These are phyloP conservation scores for Stygiomarasmius scandens DNA, from an alignment of 1,284 basidiomycete genomes.

Conservation along the genomic window DNA sequence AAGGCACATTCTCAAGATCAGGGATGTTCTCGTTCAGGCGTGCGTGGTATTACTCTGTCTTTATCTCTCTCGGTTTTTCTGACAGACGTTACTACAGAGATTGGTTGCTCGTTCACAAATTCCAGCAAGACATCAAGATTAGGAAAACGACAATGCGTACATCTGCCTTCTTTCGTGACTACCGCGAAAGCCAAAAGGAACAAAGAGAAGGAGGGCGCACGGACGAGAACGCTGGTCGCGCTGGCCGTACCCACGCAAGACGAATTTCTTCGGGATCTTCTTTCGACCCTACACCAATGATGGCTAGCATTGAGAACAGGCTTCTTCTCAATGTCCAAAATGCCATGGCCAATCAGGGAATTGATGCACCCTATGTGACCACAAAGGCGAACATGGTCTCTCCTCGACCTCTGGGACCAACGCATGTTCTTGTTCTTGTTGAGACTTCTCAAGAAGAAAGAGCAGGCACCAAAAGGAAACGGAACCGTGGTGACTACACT, in stretches of 20 bases:
- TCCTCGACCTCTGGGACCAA: constrained; percentile 38
- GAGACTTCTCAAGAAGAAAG: constrained; percentile 16
- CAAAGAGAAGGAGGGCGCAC: background rate
- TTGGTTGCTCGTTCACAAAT: constrained; percentile 1
- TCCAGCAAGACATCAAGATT: constrained; percentile 21
- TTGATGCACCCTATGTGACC: constrained; percentile 23
- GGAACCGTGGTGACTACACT: background rate
- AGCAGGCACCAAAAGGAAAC: background rate
- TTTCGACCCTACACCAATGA: constrained; percentile 10
- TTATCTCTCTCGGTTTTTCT: no score
- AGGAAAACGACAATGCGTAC: constrained; percentile 27
- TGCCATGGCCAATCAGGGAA: constrained; percentile 24
- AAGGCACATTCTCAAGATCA: constrained; percentile 32
- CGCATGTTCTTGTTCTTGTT: constrained; percentile 36
- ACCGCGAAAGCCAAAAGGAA: background rate
- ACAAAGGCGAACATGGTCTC: constrained; percentile 31
- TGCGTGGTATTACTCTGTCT: background rate
- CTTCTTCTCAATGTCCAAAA: constrained; percentile 6
- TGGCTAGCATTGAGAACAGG: constrained; percentile 15
- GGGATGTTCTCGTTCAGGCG: background rate
- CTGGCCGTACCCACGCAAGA: constrained; percentile 17
- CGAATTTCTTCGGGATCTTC: constrained; percentile 28
- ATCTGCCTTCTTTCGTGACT: constrained; percentile 23
- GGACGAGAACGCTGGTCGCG: constrained; percentile 11
- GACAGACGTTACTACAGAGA: constrained; percentile 33